Evolutionary conservation across 148 eudicot genomes (phyloP).

Genomic region (Rheum nobile): DNA sequence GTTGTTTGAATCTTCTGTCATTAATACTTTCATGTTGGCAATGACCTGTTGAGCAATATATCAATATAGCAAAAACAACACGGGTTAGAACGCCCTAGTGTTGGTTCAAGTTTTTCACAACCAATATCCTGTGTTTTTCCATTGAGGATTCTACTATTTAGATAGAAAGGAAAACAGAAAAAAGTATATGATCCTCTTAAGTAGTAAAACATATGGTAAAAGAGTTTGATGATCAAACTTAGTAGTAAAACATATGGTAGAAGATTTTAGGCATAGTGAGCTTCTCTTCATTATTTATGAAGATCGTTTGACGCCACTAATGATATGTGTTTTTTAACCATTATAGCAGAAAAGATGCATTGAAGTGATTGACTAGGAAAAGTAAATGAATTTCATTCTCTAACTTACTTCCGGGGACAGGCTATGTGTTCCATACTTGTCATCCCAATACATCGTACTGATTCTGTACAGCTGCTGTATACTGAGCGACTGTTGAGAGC

Average conservation of each 20-base stretch:
- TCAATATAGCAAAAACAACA: not conserved
- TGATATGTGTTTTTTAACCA: not conserved
- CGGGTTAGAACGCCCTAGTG: not conserved
- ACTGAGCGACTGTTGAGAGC: slow-evolving; percentile 53
- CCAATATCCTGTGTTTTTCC: not conserved
- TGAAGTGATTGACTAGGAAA: not conserved
- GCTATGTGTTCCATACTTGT: slow-evolving; percentile 91
- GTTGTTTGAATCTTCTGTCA: slow-evolving; percentile 80
- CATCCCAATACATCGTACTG: slow-evolving; percentile 97
- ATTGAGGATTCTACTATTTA: not conserved
- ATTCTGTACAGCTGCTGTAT: slow-evolving; percentile 88
- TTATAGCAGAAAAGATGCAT: not conserved
- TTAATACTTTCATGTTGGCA: slow-evolving; percentile 67
- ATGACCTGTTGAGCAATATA: slow-evolving; percentile 38
- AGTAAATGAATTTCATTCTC: not conserved
- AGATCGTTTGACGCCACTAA: not conserved
- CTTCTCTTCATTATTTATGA: not conserved
- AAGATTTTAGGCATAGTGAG: not conserved
- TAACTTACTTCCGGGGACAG: slow-evolving; percentile 71
- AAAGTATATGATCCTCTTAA: not conserved
- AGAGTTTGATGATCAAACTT: not conserved
- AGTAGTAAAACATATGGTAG: not conserved
- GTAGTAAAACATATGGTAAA: not conserved
- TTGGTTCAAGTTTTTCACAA: not conserved
- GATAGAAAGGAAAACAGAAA: not conserved